phyloP scores from a whole-genome alignment of 1,284 basidiomycete species.

The Marasmius fiardii region DNA sequence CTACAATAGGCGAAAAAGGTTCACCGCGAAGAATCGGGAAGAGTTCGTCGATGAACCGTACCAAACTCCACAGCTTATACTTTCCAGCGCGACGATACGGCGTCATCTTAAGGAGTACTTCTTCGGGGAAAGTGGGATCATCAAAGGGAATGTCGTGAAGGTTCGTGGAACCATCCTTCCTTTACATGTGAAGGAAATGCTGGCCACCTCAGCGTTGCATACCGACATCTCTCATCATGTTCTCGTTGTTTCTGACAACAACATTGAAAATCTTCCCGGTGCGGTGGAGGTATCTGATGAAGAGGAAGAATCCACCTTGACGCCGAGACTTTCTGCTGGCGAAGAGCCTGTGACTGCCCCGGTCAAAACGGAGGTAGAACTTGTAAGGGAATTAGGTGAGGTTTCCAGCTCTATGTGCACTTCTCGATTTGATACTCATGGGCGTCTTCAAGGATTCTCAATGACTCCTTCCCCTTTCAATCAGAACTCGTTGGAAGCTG shows the following conservation, averaged over 20 bases:
- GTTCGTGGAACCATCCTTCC: slow-evolving; percentile 33
- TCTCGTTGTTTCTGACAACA: slow-evolving; percentile 53
- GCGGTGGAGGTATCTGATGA: slow-evolving; percentile 20
- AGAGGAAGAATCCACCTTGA: slow-evolving; percentile 10
- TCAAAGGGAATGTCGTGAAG: slow-evolving; percentile 44
- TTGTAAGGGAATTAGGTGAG: slow-evolving; percentile 1
- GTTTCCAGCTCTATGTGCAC: background rate
- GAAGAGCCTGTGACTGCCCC: background rate
- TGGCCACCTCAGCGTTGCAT: slow-evolving; percentile 13
- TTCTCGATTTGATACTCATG: background rate
- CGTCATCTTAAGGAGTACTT: slow-evolving; percentile 50
- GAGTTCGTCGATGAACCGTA: slow-evolving; percentile 17
- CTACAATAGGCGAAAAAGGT: slow-evolving; percentile 33
- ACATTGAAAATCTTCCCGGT: slow-evolving; percentile 49
- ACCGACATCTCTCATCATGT: slow-evolving; percentile 51
- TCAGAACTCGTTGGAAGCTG: slow-evolving; percentile 55
- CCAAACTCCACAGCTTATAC: slow-evolving; percentile 52
- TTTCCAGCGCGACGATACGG: slow-evolving; percentile 68
- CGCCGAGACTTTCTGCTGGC: slow-evolving; percentile 14
- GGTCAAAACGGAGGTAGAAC: background rate
- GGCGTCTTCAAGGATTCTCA: slow-evolving; percentile 32
- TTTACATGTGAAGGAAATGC: slow-evolving; percentile 18
- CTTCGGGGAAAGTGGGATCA: slow-evolving; percentile 52
- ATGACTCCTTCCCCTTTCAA: slow-evolving; percentile 50
- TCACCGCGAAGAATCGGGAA: slow-evolving; percentile 21